Evolutionary conservation across 805 yeast species (phyloP).

Genomic region (Zygosaccharomyces lentus): DNA sequence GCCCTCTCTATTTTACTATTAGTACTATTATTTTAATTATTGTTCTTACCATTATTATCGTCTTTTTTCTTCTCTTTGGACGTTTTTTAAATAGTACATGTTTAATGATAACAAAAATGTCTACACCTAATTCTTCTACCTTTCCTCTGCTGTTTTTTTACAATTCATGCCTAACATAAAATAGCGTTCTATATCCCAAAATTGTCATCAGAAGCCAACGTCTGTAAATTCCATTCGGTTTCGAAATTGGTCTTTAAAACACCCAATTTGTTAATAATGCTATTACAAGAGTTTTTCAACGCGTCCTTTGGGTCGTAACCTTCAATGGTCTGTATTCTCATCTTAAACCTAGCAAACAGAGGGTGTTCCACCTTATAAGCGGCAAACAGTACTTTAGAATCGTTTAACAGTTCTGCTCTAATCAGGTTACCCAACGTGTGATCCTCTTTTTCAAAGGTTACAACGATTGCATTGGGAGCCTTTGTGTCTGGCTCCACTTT

Average conservation of each 20-base stretch:
- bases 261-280: constrained; percentile 74
- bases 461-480: constrained; percentile 89
- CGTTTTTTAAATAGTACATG: constrained; percentile 1
- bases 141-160: background rate
- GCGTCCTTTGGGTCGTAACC: constrained; percentile 91
- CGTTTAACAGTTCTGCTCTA: constrained; percentile 80
- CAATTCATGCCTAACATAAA: background rate
- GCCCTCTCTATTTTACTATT: background rate
- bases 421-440: constrained; percentile 92
- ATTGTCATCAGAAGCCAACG: constrained; percentile 54
- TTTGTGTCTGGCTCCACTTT: constrained; percentile 89
- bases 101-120: constrained; percentile 2
- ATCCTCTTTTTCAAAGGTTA: constrained; percentile 94
- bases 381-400: constrained; percentile 86
- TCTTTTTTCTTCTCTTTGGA: background rate
- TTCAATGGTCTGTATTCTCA: constrained; percentile 94
- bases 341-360: constrained; percentile 86
- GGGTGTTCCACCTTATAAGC: constrained; percentile 99
- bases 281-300: constrained; percentile 80
- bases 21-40: background rate
- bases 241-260: constrained; percentile 71
- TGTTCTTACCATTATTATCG: background rate
- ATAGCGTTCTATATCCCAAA: constrained; percentile 16
- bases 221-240: constrained; percentile 89
- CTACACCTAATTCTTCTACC: background rate